Base-by-base conservation (phyloP, 2,329 filamentous ascomycete species). In the Geosmithia morbida region DNA sequence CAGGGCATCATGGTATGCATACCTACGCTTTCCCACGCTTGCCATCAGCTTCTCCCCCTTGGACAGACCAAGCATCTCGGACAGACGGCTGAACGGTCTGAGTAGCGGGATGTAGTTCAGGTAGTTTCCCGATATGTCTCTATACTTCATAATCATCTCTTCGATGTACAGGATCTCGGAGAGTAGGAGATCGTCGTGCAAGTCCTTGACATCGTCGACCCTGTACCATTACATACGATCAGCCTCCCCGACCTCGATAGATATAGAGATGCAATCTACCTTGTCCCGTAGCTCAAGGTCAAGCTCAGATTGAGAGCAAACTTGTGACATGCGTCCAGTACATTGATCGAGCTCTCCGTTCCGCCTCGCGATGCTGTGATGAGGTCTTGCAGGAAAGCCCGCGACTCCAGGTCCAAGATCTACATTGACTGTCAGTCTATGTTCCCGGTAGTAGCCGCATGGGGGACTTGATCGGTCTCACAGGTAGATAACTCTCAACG, bases 401-500 rank as follows among this genome's bases (percentile, higher is more conserved):
- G 45, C 68, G 74, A 71, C 55, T 83, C 80, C 26, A 81, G 72
- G 52, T 83, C 78, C 51, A 83, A 75, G 53, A 81, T 79, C 0
- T 48, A 39, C n/a, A n/a, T 30, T 2, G 18, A n/a, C 4, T n/a
- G 20, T 42, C 10, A 42, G 41, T n/a, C 3, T 18, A 11, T 42
- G 41, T 22, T 2, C 8, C 10, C 10, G 22, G 2, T 19, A 30
- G n/a, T n/a, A n/a, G n/a, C 13, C 11, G 26, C 6, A 37, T 26
- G 4, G 13, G 33, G 3, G 3, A 7, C 14, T 18, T 18, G 13
- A 42, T 19, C 3, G 41, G 3, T 16, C 46, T 20, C 54, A 55
- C 49, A 0, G 79, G 79, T 69, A 81, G 79, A 56, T 83, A 83
- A 2, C 74, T 79, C 54, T 81, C 77, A 7, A 80, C 75, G 1